Evolutionary conservation across 2,329 filamentous ascomycete genomes (phyloP).

Genomic region (Magnaporthiopsis incrustans): DNA sequence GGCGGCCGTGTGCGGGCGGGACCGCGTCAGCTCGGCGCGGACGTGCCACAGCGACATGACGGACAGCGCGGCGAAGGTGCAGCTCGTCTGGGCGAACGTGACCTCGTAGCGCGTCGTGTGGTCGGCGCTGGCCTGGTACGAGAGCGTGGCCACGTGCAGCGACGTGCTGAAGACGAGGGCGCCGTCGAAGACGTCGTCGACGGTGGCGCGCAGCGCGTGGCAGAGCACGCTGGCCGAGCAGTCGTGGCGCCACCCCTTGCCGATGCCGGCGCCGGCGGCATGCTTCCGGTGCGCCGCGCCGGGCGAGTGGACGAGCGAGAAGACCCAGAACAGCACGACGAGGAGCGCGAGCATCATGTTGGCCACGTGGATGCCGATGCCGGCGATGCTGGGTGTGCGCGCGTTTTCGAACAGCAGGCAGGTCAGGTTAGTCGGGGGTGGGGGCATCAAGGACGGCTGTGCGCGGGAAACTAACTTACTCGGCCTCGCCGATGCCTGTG

Average conservation of each 20-base stretch:
- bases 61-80: background rate
- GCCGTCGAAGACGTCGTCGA: conserved; percentile 3
- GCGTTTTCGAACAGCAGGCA: no score
- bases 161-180: conserved; percentile 1
- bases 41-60: conserved; percentile 1
- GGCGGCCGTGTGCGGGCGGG: background rate
- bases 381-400: background rate
- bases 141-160: background rate
- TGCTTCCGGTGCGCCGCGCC: background rate
- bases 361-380: conserved; percentile 2
- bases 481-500: conserved; percentile 7
- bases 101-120: background rate
- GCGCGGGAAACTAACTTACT: background rate
- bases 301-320: background rate
- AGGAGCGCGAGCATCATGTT: background rate
- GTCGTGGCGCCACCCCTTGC: background rate
- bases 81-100: conserved; percentile 3
- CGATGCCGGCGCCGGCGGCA: no score
- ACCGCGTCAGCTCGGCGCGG: background rate
- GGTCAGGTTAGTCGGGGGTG: no score
- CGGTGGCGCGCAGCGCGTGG: background rate
- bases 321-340: background rate
- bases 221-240: background rate
- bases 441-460: no score
- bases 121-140: background rate